Conservation (phyloP, 352 stramenopile genomes). For the Globisporangium carolinianum region DNA sequence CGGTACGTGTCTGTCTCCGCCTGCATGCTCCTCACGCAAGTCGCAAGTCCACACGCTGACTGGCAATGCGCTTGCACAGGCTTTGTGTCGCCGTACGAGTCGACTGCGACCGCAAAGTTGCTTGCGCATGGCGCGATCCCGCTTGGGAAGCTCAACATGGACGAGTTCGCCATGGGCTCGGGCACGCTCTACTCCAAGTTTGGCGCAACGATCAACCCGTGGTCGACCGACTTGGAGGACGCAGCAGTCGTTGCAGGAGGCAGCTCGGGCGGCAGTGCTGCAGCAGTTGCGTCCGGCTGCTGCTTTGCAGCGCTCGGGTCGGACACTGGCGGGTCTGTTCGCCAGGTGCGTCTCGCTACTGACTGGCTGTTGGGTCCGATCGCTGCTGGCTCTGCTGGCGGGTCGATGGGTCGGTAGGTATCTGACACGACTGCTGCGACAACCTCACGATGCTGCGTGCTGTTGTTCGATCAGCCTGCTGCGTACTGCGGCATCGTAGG, state of each 20-base stretch:
- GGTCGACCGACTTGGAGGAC: conserved; percentile 53
- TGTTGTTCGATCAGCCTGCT: conserved; percentile 51
- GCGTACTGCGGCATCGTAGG: conserved; percentile 95
- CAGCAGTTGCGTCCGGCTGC: conserved; percentile 88
- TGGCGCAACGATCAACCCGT: conserved; percentile 86
- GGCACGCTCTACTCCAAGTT: conserved; percentile 89
- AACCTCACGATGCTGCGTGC: too few species aligned
- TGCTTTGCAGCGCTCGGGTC: conserved; percentile 92
- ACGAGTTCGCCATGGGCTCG: conserved; percentile 99
- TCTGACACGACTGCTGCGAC: too few species aligned
- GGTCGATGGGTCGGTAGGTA: not conserved
- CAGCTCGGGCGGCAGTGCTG: conserved; percentile 92
- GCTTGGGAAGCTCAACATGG: conserved; percentile 97
- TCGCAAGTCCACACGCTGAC: too few species aligned
- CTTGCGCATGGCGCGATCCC: conserved; percentile 88
- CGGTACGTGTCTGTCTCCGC: conserved; percentile 7
- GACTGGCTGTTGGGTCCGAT: not conserved
- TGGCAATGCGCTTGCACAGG: conserved; percentile 13
- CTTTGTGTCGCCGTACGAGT: conserved; percentile 89
- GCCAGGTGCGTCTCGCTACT: conserved; percentile 51
- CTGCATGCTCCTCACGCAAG: not conserved
- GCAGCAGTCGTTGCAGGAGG: conserved; percentile 83
- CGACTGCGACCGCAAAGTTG: conserved; percentile 78
- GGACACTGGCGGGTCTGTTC: conserved; percentile 97
- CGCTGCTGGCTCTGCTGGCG: not conserved